Evolutionary conservation across 345 rosid species (phyloP), one percentile per base, ranked within the genome.

Genomic region (Eutrema yunnanense): DNA sequence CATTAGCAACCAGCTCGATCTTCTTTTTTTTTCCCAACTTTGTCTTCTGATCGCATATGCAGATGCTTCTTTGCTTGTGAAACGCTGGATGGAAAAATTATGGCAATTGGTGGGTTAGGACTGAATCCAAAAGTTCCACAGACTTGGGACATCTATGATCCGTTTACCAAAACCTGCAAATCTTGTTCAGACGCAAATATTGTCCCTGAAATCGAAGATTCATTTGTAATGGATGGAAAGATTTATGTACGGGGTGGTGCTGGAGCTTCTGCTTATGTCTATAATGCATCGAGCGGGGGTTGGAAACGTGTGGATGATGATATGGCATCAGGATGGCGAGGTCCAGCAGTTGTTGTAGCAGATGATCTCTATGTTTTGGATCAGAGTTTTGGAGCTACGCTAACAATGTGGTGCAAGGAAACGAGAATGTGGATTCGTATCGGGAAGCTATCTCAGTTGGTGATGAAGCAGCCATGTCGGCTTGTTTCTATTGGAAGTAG

Each of bases 21-120:
- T 27, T 14, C 14, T 3, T 10, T 43, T 65, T 9, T 47, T 54
- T 67, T 19, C 19, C 34, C 19, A n/a, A 22, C 52, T 19, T 82
- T 42, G 22, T 38, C 19, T 59, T 52, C 34, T 36, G 36, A 38
- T 32, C 82, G 77, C 82, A 7, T 55, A 51, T 34, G 64, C 19
- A 92, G 97, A 86, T 89, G 92, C 77, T 85, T 79, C 81, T 92
- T 88, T 73, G 90, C 89, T 19, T 92, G 86, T 73, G 85, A 86
- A 82, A 86, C 82, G 55, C 43, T 87, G 59, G 77, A 83, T 69
- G 86, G 84, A 33, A 84, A 86, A 66, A 81, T 92, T 3, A 82
- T 82, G 62, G 86, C 90, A 6, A 84, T 92, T 77, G 97, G 97
- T 52, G 97, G 94, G 54, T 36, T 82, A 46, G 87, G 90, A 60